These are phyloP conservation scores for Dicorynia guianensis DNA, from an alignment of 306 rosid species.

Conservation along the genomic window DNA sequence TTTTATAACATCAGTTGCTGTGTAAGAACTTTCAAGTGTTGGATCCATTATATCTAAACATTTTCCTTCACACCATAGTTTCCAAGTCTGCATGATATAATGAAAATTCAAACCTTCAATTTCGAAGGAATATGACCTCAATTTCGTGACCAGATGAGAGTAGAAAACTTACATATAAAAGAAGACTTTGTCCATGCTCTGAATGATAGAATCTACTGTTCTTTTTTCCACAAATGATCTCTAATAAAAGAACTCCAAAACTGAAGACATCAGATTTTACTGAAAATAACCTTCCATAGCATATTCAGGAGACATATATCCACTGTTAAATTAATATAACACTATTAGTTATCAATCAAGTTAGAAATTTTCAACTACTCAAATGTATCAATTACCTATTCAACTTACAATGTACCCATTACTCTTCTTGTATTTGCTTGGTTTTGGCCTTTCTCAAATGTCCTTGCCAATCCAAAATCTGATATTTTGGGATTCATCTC, in stretches of 20 bases:
- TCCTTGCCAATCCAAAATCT: no score
- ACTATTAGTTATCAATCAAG: no score
- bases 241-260: conserved; percentile 24
- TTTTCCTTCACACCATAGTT: conserved; percentile 40
- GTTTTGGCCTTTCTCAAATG: no score
- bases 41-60: conserved; percentile 38
- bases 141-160: neutral
- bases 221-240: conserved; percentile 26
- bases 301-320: conserved; percentile 8
- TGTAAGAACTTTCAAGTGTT: conserved; percentile 4
- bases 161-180: conserved; percentile 9
- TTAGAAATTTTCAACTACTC: no score
- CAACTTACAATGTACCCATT: conserved; percentile 17
- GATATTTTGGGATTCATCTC: no score
- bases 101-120: neutral
- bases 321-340: conserved; percentile 12
- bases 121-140: neutral
- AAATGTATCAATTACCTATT: neutral
- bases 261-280: conserved; percentile 23
- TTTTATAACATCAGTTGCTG: neutral
- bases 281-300: neutral
- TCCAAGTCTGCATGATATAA: neutral
- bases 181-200: neutral
- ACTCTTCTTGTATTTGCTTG: no score
- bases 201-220: neutral